Percentiles rank a stretch among this genome's conserved stretches.
These are phyloP conservation scores for Rosa hybrid DNA, from an alignment of 331 rosid genomes.

Conservation along the genomic window DNA sequence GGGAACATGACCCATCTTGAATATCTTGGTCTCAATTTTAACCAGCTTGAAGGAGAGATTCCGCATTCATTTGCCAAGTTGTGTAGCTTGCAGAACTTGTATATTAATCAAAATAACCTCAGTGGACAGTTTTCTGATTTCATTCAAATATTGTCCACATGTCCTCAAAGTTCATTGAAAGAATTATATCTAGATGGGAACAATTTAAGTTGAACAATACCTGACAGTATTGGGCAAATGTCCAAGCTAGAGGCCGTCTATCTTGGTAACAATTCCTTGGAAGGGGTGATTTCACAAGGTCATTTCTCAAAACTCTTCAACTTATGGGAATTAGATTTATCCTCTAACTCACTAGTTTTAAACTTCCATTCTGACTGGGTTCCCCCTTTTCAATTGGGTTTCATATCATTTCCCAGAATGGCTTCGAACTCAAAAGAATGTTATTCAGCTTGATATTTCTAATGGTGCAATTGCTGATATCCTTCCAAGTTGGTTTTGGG, in stretches of 20 bases:
- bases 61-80: background rate
- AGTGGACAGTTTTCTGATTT: background rate
- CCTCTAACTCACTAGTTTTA: background rate
- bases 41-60: background rate
- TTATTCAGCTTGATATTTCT: background rate
- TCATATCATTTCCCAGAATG: background rate
- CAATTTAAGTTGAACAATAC: background rate
- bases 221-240: background rate
- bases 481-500: conserved; percentile 6
- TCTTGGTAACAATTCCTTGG: background rate
- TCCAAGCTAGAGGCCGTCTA: background rate
- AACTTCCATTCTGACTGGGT: background rate
- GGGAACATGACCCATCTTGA: background rate
- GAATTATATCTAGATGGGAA: background rate
- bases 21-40: background rate
- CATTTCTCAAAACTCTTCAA: background rate
- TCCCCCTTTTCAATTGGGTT: background rate
- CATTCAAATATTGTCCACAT: too few relatives aligned
- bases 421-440: conserved; percentile 6
- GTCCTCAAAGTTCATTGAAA: background rate
- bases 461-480: background rate
- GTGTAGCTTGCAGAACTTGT: background rate
- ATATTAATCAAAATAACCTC: accelerated
- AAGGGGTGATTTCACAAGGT: background rate
- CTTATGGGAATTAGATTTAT: accelerated